Base-by-base conservation (phyloP, 306 rosid species). In the Casuarina equisetifolia region DNA sequence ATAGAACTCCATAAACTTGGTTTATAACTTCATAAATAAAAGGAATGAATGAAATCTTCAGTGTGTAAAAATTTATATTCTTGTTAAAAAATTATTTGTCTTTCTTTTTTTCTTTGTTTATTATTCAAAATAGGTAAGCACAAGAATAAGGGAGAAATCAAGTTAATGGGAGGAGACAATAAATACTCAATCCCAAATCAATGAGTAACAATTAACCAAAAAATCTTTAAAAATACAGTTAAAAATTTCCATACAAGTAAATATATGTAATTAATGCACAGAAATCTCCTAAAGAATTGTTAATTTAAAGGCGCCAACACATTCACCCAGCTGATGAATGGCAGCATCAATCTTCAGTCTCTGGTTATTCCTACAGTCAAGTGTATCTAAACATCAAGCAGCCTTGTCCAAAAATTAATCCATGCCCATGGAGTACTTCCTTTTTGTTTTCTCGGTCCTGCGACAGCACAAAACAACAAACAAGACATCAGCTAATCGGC, bases 361-460 rank as follows among this genome's bases (percentile, higher is more conserved):
- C 69, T 38, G 69, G 44, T 63, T 63, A 36, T 63, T 63, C 19
- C 45, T 38, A 63, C 42, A 6, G 69, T 63, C 69, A 15, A 4
- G 43, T 13, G 5, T 32, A 53, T 74, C 43, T 39, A 55, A 20
- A 16, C 46, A 25, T 67, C 57, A 32, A 25, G 15, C 66, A 74
- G 78, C 74, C 76, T 51, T 52, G 44, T 54, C 76, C 57, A 54
- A 36, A 50, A 73, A 67, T 7, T 74, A 42, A 68, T 53, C 57
- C 75, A 66, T 12, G 68, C 67, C 72, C 55, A 32, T 32, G n/a
- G 70, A 74, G 55, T 17, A 81, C 12, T 52, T 74, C 46, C 64
- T 3, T 67, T 51, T 13, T 4, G 54, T 49, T 73, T 67, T 59
- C 79, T 73, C 68, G 48, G 9, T 50, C 82, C 70, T 78, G 76